phyloP scores from a whole-genome alignment of 2,329 filamentous ascomycete species.

The Celoporthe dispersa region DNA sequence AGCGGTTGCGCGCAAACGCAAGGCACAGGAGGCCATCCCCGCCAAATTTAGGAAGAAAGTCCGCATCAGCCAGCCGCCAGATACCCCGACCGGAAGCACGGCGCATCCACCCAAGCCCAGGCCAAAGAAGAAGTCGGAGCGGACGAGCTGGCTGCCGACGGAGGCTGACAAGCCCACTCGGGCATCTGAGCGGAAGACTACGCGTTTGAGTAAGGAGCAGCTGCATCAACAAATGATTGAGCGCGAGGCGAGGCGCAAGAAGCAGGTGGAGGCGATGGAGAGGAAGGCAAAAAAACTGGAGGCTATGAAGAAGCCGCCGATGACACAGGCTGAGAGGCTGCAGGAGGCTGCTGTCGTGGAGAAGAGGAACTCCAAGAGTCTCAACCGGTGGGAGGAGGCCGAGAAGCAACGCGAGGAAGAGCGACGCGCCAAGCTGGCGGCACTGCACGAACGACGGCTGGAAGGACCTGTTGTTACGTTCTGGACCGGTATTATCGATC shows the following conservation, averaged over 20 bases:
- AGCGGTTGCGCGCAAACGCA: conserved; percentile 75
- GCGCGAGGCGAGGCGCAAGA: conserved; percentile 70
- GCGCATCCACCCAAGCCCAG: conserved; percentile 48
- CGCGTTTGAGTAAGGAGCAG: conserved; percentile 63
- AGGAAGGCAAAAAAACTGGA: conserved; percentile 72
- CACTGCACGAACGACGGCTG: conserved; percentile 82
- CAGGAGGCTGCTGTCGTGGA: conserved; percentile 83
- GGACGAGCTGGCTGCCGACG: conserved; percentile 62
- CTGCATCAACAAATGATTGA: conserved; percentile 74
- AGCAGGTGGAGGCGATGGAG: conserved; percentile 71
- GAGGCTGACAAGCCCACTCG: conserved; percentile 59
- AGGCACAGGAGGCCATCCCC: conserved; percentile 75
- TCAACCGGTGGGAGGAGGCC: conserved; percentile 92
- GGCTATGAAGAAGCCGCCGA: conserved; percentile 74
- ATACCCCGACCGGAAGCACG: conserved; percentile 42
- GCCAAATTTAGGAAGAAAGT: conserved; percentile 75
- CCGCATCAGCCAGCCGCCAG: conserved; percentile 65
- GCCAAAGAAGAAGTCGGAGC: conserved; percentile 65
- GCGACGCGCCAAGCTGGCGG: conserved; percentile 79
- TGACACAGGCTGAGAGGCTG: conserved; percentile 87
- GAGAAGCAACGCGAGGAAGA: conserved; percentile 89
- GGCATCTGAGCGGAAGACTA: conserved; percentile 62
- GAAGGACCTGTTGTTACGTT: conserved; percentile 88
- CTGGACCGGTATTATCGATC: conserved; percentile 90
- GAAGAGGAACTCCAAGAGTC: conserved; percentile 82